Conservation (phyloP, 768 basidiomycete genomes). For the Hygrophorus pudorinus region DNA sequence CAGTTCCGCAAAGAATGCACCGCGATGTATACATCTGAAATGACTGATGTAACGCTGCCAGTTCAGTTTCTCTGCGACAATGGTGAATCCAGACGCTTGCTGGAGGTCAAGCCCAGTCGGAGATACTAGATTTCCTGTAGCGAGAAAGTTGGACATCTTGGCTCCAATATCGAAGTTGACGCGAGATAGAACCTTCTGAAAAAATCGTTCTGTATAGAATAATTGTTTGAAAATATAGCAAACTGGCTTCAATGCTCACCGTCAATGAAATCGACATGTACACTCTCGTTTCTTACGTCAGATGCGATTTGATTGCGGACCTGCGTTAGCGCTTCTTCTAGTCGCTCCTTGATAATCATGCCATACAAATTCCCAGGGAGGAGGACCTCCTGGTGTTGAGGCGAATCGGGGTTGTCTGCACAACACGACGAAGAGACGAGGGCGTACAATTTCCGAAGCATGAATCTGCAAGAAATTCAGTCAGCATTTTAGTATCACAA, state of each 20-base stretch:
- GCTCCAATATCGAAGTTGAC: constrained; percentile 90
- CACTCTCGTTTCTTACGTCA: constrained; percentile 69
- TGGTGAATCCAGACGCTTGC: constrained; percentile 97
- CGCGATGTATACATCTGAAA: constrained; percentile 97
- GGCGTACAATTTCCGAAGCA: constrained; percentile 92
- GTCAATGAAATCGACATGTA: constrained; percentile 76
- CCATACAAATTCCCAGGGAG: constrained; percentile 87
- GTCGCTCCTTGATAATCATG: constrained; percentile 96
- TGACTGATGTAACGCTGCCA: constrained; percentile 98
- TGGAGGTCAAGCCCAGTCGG: constrained; percentile 94
- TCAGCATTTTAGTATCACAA: constrained; percentile 1
- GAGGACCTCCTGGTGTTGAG: constrained; percentile 96
- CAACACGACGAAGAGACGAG: constrained; percentile 85
- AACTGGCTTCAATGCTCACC: constrained; percentile 36
- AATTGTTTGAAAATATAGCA: neutral
- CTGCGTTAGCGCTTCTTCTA: constrained; percentile 79
- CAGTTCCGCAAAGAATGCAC: constrained; percentile 97
- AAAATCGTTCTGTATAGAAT: constrained; percentile 56
- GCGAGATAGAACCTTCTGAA: constrained; percentile 61
- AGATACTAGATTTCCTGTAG: constrained; percentile 92
- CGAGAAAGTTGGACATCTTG: constrained; percentile 87
- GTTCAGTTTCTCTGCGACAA: constrained; percentile 97
- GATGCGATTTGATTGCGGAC: constrained; percentile 57
- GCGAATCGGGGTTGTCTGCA: constrained; percentile 96
- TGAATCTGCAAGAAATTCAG: constrained; percentile 51